Conservation (phyloP, 163 green algal genomes). For the Coccomyxa subellipsoidea region DNA sequence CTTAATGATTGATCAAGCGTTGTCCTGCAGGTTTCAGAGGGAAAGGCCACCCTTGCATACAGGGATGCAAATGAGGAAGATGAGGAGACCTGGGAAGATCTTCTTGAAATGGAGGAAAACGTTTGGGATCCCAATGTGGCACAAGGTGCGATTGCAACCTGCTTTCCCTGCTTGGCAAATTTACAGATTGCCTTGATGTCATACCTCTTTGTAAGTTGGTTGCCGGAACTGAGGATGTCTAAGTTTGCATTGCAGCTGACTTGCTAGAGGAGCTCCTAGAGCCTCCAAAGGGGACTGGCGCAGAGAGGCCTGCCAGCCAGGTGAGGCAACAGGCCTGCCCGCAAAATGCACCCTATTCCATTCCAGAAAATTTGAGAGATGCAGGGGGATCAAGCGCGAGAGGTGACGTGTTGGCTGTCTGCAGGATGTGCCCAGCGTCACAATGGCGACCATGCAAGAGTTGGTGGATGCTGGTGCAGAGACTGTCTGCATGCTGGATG, state of each 20-base stretch:
- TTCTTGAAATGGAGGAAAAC: background rate
- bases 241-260: background rate
- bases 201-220: too few species aligned
- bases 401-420: too few species aligned
- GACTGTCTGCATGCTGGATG: background rate
- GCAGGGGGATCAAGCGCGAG: too few species aligned
- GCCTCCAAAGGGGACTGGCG: background rate
- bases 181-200: too few species aligned
- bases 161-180: too few species aligned
- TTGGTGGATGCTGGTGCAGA: background rate
- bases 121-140: background rate
- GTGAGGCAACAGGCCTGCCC: background rate
- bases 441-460: background rate
- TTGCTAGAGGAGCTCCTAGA: background rate
- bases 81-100: background rate
- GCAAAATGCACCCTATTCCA: too few species aligned
- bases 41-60: background rate
- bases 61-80: background rate
- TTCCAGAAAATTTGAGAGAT: too few species aligned
- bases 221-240: too few species aligned
- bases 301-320: background rate
- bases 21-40: background rate
- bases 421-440: background rate
- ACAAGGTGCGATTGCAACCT: background rate
- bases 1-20: background rate